These are phyloP conservation scores for Aaosphaeria pasadenensis DNA, from an alignment of 2,329 filamentous ascomycete genomes.

Conservation along the genomic window DNA sequence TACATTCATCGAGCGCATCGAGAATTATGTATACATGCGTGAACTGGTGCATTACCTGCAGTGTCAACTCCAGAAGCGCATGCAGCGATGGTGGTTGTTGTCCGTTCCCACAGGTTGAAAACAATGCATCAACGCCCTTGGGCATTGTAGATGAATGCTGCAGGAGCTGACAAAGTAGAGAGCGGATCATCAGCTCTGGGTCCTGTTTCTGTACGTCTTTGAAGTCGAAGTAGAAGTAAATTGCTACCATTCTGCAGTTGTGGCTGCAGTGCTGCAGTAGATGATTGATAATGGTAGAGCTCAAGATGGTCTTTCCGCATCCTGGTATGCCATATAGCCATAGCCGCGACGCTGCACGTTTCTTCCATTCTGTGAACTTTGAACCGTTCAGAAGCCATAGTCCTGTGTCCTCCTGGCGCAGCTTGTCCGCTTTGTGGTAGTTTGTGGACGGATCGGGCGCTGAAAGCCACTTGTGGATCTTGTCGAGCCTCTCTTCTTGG, in stretches of 20 bases:
- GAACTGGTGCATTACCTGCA: conserved; percentile 22
- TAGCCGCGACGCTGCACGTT: conserved; percentile 19
- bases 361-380: conserved; percentile 27
- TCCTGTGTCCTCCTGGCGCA: not conserved
- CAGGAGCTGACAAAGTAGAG: conserved; percentile 5
- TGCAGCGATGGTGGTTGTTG: conserved; percentile 17
- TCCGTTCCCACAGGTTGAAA: conserved; percentile 18
- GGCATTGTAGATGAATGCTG: conserved; percentile 10
- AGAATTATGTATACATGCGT: conserved; percentile 15
- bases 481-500: not conserved
- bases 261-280: conserved; percentile 1
- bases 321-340: conserved; percentile 38
- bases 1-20: conserved; percentile 29
- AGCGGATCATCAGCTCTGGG: not conserved
- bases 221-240: conserved; percentile 1
- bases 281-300: conserved; percentile 28
- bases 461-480: conserved; percentile 24
- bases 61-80: conserved; percentile 16
- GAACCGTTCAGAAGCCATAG: conserved; percentile 17
- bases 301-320: conserved; percentile 39
- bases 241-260: not conserved
- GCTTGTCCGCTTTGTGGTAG: not conserved
- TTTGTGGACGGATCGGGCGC: conserved; percentile 29
- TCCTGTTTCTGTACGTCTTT: not conserved
- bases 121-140: conserved; percentile 19